These are phyloP conservation scores for Schizopora paradoxa DNA, from an alignment of 1,284 basidiomycete genomes.

Conservation along the genomic window DNA sequence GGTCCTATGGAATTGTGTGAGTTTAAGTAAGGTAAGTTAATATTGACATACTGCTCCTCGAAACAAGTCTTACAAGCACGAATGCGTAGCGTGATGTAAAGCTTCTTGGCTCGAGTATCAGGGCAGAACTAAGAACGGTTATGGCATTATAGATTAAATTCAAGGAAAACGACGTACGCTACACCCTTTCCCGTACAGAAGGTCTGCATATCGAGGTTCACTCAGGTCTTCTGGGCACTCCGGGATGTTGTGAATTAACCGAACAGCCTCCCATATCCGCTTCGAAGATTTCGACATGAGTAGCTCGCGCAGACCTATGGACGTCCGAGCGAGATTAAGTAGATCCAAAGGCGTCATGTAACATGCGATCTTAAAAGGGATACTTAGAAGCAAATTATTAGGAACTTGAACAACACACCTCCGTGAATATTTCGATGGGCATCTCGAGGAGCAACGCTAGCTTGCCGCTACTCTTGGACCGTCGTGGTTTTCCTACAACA, in stretches of 20 bases:
- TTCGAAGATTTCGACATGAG: slow-evolving; percentile 17
- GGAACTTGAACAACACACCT: no score
- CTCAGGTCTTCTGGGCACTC: slow-evolving; percentile 31
- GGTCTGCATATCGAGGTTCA: slow-evolving; percentile 28
- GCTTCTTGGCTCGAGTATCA: no score
- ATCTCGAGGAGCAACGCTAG: slow-evolving; percentile 1
- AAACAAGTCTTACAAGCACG: no score
- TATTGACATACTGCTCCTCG: no score
- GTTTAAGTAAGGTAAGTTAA: no score
- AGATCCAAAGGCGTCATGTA: slow-evolving; percentile 17
- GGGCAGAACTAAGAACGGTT: no score
- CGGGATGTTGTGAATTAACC: slow-evolving; percentile 21
- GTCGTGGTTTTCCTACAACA: neutral
- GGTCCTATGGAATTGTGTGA: no score
- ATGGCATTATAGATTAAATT: no score
- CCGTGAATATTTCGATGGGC: slow-evolving; percentile 7
- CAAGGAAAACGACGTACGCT: no score
- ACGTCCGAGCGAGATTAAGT: slow-evolving; percentile 17
- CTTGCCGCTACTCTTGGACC: no score
- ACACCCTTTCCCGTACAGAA: slow-evolving; percentile 26
- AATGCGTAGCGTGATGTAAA: no score
- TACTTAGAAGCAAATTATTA: no score
- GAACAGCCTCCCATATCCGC: slow-evolving; percentile 17
- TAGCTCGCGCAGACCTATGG: slow-evolving; percentile 14
- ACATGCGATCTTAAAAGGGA: slow-evolving; percentile 2